A percentile compares a stretch with the other conserved stretches of the same genome.
These are phyloP conservation scores for Cicer pinnatifidum DNA, from an alignment of 306 rosid species.

Conservation along the genomic window DNA sequence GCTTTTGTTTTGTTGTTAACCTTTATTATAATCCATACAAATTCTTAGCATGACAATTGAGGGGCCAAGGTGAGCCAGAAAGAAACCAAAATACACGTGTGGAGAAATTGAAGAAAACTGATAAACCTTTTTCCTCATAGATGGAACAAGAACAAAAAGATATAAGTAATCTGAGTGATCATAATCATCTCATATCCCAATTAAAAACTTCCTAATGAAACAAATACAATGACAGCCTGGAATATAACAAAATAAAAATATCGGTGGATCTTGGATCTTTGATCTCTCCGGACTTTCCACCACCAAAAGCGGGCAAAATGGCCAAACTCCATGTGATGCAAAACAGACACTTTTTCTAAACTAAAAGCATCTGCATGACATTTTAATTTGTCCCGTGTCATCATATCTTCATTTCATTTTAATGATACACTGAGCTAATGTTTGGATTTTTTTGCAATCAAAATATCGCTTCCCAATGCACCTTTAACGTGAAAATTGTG, in stretches of 20 bases:
- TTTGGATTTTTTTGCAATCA: too few species aligned
- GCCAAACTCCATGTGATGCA: conserved; percentile 17
- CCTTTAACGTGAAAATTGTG: too few species aligned
- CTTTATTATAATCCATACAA: conserved; percentile 11
- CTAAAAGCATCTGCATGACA: background rate
- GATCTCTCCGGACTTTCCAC: background rate
- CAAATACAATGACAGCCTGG: background rate
- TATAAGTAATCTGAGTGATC: background rate
- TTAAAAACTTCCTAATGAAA: background rate
- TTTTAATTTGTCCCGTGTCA: background rate
- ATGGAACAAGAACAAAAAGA: conserved; percentile 23
- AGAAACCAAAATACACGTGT: background rate
- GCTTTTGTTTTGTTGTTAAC: background rate
- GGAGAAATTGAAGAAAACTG: conserved; percentile 8
- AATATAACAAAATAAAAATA: conserved; percentile 15
- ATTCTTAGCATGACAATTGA: background rate
- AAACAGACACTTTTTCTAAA: background rate
- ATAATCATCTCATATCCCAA: conserved; percentile 7
- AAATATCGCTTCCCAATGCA: too few species aligned
- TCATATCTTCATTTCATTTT: background rate
- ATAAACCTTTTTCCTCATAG: conserved; percentile 2
- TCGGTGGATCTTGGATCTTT: background rate
- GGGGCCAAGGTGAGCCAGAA: conserved; percentile 18
- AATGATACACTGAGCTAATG: background rate
- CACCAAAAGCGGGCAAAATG: background rate